Evolutionary conservation across 2,329 filamentous ascomycete genomes (phyloP).

Genomic region (Trichoderma afroharzianum): DNA sequence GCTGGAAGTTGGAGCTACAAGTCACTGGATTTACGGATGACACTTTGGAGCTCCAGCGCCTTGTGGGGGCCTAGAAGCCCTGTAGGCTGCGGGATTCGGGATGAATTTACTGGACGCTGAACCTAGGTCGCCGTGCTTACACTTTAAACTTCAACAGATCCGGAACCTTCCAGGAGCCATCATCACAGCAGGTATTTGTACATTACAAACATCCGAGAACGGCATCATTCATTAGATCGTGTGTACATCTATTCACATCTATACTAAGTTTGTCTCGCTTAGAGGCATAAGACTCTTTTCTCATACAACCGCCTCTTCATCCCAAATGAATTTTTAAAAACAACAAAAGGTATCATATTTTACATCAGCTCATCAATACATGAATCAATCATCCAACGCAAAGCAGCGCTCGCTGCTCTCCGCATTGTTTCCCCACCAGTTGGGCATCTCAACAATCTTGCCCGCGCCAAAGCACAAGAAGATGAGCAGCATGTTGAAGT

Average conservation of each 20-base stretch:
- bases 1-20: background rate
- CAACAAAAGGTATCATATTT: constrained; percentile 1
- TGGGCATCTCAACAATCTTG: constrained; percentile 55
- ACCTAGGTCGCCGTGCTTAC: too few relatives aligned
- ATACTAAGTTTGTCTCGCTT: background rate
- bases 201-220: background rate
- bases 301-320: background rate
- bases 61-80: background rate
- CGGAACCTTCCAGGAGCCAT: background rate
- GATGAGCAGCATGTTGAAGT: constrained; percentile 58
- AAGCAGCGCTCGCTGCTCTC: constrained; percentile 57
- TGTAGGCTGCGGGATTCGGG: background rate
- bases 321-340: background rate
- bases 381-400: constrained; percentile 34
- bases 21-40: background rate
- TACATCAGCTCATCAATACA: background rate
- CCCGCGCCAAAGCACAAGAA: constrained; percentile 57
- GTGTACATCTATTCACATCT: background rate
- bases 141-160: background rate
- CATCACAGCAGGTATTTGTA: background rate
- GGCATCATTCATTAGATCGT: background rate
- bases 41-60: background rate
- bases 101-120: background rate
- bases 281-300: background rate
- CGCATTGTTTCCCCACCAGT: constrained; percentile 61